phyloP scores from a whole-genome alignment of 2,329 filamentous ascomycete genomes.

The Akanthomyces uredinophilus region DNA sequence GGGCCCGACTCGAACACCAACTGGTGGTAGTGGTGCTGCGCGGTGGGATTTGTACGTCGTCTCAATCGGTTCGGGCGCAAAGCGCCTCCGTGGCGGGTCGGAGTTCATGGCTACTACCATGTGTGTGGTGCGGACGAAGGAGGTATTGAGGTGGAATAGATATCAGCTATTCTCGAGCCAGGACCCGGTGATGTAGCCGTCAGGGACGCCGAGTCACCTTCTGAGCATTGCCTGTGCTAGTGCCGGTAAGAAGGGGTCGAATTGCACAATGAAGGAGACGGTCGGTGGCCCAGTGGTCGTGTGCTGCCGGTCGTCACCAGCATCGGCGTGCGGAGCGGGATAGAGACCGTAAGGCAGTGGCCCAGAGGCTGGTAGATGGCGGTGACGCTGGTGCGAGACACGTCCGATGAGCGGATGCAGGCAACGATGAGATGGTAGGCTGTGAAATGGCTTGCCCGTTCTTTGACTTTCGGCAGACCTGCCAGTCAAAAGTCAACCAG shows the following conservation, averaged over 20 bases:
- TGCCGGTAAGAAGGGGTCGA: not conserved
- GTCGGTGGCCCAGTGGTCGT: not conserved
- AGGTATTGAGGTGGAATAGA: not conserved
- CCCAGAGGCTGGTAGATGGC: conserved; percentile 4
- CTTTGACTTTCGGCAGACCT: not conserved
- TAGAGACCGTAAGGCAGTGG: conserved; percentile 1
- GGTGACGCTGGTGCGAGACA: conserved; percentile 12
- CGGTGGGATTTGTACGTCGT: conserved; percentile 60
- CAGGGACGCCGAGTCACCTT: not conserved
- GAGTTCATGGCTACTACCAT: conserved; percentile 17
- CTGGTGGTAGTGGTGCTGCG: conserved; percentile 16
- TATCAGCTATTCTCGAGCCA: not conserved
- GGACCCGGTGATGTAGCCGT: not conserved
- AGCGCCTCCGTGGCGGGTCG: conserved; percentile 49
- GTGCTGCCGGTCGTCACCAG: conserved; percentile 6
- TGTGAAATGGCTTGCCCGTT: not conserved
- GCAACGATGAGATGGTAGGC: conserved; percentile 3
- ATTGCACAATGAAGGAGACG: not conserved
- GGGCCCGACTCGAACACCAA: conserved; percentile 34
- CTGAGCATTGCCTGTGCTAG: not conserved
- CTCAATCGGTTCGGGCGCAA: conserved; percentile 66
- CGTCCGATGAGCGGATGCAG: conserved; percentile 7
- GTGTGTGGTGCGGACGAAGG: not conserved
- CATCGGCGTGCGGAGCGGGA: not conserved
- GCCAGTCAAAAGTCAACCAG: not conserved